phyloP scores from a whole-genome alignment of 2,329 filamentous ascomycete genomes.

The Xylaria sp. region DNA sequence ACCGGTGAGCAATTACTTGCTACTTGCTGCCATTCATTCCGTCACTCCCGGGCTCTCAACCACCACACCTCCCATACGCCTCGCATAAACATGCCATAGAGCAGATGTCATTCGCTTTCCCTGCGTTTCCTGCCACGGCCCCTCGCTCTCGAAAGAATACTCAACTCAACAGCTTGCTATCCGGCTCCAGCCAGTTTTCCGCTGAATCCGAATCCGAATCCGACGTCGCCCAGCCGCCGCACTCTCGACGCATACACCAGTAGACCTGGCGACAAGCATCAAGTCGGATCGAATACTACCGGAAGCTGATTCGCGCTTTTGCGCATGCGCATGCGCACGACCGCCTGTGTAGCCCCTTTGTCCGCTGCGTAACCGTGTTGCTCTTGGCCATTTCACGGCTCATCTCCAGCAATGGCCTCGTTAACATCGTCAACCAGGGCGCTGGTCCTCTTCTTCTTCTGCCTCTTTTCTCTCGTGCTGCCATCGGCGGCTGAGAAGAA shows the following conservation, averaged over 20 bases:
- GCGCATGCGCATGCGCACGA: slow-evolving; percentile 14
- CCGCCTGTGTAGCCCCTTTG: slow-evolving; percentile 19
- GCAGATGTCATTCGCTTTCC: slow-evolving; percentile 14
- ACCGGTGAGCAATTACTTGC: neutral
- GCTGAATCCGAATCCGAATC: neutral
- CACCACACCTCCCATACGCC: no score
- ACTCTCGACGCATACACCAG: slow-evolving; percentile 10
- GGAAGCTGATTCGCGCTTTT: neutral
- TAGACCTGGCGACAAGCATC: neutral
- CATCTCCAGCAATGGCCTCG: slow-evolving; percentile 27
- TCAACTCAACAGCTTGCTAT: slow-evolving; percentile 1
- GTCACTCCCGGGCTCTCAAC: slow-evolving; percentile 2
- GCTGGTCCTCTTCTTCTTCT: slow-evolving; percentile 32
- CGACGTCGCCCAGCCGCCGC: slow-evolving; percentile 13
- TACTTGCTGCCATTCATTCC: no score
- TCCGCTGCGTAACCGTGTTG: slow-evolving; percentile 9
- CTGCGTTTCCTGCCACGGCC: neutral
- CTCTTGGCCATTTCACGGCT: neutral
- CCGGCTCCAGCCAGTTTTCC: neutral
- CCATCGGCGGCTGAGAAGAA: slow-evolving; percentile 41
- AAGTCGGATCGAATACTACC: neutral
- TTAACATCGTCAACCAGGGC: slow-evolving; percentile 23
- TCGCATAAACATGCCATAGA: slow-evolving; percentile 2
- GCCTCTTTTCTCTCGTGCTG: slow-evolving; percentile 40
- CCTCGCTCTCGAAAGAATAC: neutral